Evolutionary conservation across 306 rosid species (phyloP).

Genomic region (Prosopis cineraria): DNA sequence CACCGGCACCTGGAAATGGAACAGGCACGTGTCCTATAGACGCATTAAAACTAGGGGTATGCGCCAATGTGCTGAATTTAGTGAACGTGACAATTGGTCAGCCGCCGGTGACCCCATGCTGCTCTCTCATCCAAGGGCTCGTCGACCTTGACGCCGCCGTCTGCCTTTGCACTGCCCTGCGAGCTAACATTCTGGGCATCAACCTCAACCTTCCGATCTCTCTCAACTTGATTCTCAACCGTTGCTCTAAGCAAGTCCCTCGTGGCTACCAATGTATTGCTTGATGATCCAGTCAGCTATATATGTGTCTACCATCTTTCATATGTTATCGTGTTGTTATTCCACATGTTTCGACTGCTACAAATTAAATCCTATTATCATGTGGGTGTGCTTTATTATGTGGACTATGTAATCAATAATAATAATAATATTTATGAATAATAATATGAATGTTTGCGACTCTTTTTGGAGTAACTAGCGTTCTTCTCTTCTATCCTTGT

Average conservation of each 20-base stretch:
- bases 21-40: too few relatives aligned
- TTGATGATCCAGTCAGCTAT: neutral
- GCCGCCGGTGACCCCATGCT: too few relatives aligned
- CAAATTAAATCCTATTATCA: neutral
- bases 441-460: too few relatives aligned
- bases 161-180: conserved; percentile 70
- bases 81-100: too few relatives aligned
- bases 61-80: conserved; percentile 42
- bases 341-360: neutral
- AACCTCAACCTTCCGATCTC: conserved; percentile 51
- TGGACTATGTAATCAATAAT: too few relatives aligned
- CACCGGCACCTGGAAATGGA: too few relatives aligned
- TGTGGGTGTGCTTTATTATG: neutral
- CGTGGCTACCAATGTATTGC: conserved; percentile 45
- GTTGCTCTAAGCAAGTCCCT: conserved; percentile 47
- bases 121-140: too few relatives aligned
- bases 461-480: too few relatives aligned
- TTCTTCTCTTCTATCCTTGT: too few relatives aligned
- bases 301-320: too few relatives aligned
- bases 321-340: neutral
- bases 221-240: conserved; percentile 56
- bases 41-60: conserved; percentile 46
- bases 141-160: conserved; percentile 55
- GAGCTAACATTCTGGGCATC: conserved; percentile 50
- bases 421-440: too few relatives aligned